Evolutionary conservation across 768 basidiomycete genomes (phyloP).

Genomic region (Naematelia encephala): DNA sequence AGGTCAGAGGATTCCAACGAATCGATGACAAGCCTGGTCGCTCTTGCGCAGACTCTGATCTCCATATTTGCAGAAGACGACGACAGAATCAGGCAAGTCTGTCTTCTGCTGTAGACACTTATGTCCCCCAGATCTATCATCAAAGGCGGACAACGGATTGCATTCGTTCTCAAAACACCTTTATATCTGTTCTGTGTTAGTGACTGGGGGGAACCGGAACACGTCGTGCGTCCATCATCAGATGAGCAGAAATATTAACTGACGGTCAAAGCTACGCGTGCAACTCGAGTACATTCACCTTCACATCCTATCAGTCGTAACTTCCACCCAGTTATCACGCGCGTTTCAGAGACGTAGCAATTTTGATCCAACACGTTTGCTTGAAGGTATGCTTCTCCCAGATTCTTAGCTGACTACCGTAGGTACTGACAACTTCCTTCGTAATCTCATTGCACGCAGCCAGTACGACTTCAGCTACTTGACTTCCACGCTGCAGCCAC

Average conservation of each 20-base stretch:
- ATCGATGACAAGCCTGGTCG: slow-evolving; percentile 72
- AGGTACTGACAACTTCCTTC: slow-evolving; percentile 81
- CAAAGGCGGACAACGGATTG: slow-evolving; percentile 74
- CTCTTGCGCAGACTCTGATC: slow-evolving; percentile 90
- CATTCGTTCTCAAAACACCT: slow-evolving; percentile 79
- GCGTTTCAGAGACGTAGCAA: slow-evolving; percentile 88
- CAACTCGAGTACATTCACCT: slow-evolving; percentile 95
- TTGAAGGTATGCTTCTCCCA: slow-evolving; percentile 46
- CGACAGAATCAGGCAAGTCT: slow-evolving; percentile 59
- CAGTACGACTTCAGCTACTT: slow-evolving; percentile 78
- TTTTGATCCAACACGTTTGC: slow-evolving; percentile 66
- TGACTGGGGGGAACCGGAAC: slow-evolving; percentile 93
- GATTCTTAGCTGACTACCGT: background rate
- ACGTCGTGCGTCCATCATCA: slow-evolving; percentile 63
- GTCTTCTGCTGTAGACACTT: slow-evolving; percentile 27
- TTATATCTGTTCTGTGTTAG: slow-evolving; percentile 89
- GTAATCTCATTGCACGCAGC: slow-evolving; percentile 65
- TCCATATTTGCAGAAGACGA: slow-evolving; percentile 92
- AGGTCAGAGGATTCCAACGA: slow-evolving; percentile 60
- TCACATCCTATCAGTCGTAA: slow-evolving; percentile 86
- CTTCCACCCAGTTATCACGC: slow-evolving; percentile 72
- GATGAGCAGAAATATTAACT: background rate
- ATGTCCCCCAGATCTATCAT: slow-evolving; percentile 63
- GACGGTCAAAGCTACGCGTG: slow-evolving; percentile 67
- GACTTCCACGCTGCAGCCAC: slow-evolving; percentile 73